Conservation (phyloP, 2,329 filamentous ascomycete species). For the Myriosclerotinia duriaeana region DNA sequence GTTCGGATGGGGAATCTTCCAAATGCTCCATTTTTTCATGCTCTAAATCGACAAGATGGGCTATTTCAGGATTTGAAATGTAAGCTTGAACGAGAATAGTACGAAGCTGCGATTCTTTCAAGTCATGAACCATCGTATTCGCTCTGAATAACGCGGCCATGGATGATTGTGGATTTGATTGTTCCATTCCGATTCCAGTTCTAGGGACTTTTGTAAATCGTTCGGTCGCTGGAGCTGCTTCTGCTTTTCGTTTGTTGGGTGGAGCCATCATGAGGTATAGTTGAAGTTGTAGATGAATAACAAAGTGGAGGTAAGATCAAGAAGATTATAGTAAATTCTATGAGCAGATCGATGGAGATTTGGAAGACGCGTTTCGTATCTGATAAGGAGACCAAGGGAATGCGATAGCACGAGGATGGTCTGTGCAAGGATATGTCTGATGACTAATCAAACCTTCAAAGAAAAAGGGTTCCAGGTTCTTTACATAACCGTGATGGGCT, state of each 20-base stretch:
- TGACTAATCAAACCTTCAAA: neutral
- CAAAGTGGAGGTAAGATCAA: neutral
- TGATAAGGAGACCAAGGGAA: neutral
- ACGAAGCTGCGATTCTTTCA: constrained; percentile 21
- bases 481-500: neutral
- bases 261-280: neutral
- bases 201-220: neutral
- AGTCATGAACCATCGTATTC: constrained; percentile 20
- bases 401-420: constrained; percentile 10
- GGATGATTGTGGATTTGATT: constrained; percentile 8
- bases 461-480: neutral
- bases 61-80: constrained; percentile 11
- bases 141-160: constrained; percentile 16
- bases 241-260: constrained; percentile 6
- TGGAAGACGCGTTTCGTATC: constrained; percentile 6
- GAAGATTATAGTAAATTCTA: neutral
- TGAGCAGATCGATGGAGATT: neutral
- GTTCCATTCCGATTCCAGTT: neutral
- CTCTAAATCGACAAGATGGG: constrained; percentile 16
- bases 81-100: constrained; percentile 22
- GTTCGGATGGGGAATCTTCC: neutral
- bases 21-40: constrained; percentile 21
- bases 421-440: neutral
- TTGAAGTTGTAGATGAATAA: neutral
- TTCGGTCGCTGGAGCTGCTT: constrained; percentile 2